These are phyloP conservation scores for Coniochaeta sp. DNA, from an alignment of 2,329 filamentous ascomycete genomes.

Conservation along the genomic window DNA sequence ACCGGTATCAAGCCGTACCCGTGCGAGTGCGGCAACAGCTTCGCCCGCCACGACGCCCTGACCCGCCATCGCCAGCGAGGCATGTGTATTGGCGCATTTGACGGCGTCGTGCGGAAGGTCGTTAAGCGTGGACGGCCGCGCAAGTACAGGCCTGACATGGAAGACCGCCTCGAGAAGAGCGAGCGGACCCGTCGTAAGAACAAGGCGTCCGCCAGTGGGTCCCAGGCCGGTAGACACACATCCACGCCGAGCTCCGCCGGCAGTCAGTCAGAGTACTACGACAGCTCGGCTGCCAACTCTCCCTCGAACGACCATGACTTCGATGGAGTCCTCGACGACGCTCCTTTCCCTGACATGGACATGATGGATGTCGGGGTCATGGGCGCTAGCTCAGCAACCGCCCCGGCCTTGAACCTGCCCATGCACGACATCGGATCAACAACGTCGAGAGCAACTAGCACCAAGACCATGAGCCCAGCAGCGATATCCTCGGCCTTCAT, in stretches of 20 bases:
- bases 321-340: constrained; percentile 28
- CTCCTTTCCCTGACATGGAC: constrained; percentile 19
- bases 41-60: constrained; percentile 89
- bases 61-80: constrained; percentile 91
- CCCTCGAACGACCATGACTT: constrained; percentile 36
- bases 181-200: constrained; percentile 48
- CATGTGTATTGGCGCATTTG: constrained; percentile 93
- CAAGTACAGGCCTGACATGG: constrained; percentile 52
- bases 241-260: constrained; percentile 37
- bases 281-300: constrained; percentile 47
- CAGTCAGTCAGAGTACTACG: constrained; percentile 49
- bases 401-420: neutral
- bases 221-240: constrained; percentile 18
- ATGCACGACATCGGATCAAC: neutral
- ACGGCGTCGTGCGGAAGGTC: constrained; percentile 58
- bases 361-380: constrained; percentile 9
- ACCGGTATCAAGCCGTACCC: constrained; percentile 92
- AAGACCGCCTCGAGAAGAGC: constrained; percentile 50
- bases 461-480: constrained; percentile 26
- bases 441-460: constrained; percentile 23
- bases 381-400: neutral
- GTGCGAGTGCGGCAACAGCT: constrained; percentile 89
- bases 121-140: constrained; percentile 57
- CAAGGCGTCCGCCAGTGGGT: constrained; percentile 21
- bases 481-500: constrained; percentile 30